Evolutionary conservation across 495 filamentous ascomycete species (phyloP).

Genomic region (Talaromyces adpressus): DNA sequence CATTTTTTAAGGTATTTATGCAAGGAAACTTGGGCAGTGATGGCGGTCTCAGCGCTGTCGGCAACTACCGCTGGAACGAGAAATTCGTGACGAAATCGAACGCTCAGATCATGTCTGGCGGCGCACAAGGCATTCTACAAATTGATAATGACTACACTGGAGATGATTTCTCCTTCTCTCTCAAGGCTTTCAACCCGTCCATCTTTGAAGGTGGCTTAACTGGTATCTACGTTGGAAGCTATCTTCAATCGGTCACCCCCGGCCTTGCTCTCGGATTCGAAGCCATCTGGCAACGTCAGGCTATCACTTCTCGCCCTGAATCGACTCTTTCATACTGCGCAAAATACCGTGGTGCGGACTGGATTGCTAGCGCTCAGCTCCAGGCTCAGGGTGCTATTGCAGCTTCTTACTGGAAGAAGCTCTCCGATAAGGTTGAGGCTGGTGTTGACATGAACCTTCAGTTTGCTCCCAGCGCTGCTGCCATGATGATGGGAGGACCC

Average conservation of each 20-base stretch:
- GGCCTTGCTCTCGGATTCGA: constrained; percentile 84
- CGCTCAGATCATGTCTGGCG: constrained; percentile 66
- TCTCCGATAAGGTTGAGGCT: constrained; percentile 94
- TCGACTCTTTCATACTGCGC: constrained; percentile 80
- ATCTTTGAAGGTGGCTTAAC: constrained; percentile 84
- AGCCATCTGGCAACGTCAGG: constrained; percentile 83
- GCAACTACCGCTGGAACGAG: constrained; percentile 82
- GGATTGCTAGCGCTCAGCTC: constrained; percentile 82
- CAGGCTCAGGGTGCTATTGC: constrained; percentile 77
- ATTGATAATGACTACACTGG: constrained; percentile 93
- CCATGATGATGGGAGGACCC: constrained; percentile 61
- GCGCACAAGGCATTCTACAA: constrained; percentile 66
- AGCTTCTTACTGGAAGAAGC: constrained; percentile 88
- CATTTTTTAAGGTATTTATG: constrained; percentile 65
- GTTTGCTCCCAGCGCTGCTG: constrained; percentile 56
- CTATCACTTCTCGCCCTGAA: constrained; percentile 71
- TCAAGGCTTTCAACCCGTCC: constrained; percentile 94
- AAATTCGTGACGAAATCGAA: constrained; percentile 76
- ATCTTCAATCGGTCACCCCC: constrained; percentile 88
- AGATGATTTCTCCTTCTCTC: constrained; percentile 79
- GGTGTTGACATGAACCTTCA: constrained; percentile 91
- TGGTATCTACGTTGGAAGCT: constrained; percentile 90
- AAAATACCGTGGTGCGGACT: constrained; percentile 82
- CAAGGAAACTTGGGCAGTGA: constrained; percentile 94
- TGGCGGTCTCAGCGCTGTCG: constrained; percentile 69